Evolutionary conservation across 73 alveolate species (phyloP), one percentile per base, ranked within the genome.

Genomic region (Paramecium sonneborni): DNA sequence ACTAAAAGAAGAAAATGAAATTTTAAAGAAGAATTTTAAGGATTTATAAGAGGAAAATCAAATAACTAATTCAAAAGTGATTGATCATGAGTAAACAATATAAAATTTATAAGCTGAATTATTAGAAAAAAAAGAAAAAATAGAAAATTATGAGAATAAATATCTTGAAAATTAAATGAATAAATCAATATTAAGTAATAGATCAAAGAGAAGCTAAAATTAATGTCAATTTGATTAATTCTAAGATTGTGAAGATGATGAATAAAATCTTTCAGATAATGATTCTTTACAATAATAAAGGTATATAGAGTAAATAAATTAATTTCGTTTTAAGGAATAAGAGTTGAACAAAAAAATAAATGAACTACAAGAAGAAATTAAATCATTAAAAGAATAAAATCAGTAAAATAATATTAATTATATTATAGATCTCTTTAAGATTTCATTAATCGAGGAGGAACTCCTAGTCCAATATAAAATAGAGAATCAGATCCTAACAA

Each of bases 131-230:
- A 30, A 26, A 12, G 24, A 62, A 12, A 62, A 62, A 62, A 62
- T 62, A 0, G 84, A 62, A 6, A 30, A 62, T 30, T 62, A 30
- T 62, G 84, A 62, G 24, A 32, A 26, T 12, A 11, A 26, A 15
- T 62, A 62, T 62, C 9, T n/a, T 5, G 86, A 72, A 72, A 10
- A 10, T 3, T 1, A 72, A 20, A 35, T 35, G 26, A 72, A 72
- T 38, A 72, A 10, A 38, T 72, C 86, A 35, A 37, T 37, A 3
- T 28, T 72, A n/a, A 72, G 86, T 72, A 35, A 72, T 72, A 30
- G 86, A 72, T 72, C 86, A 30, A 72, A n/a, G 26, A 72, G 86
- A 72, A 72, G 86, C 26, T 72, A 35, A 72, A 72, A 38, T 7
- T 35, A 72, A 15, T 34, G 38, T 72, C 6, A 72, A 15, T 12